A percentile compares a stretch with the other conserved stretches of the same genome.
Conservation (phyloP, 2,329 filamentous ascomycete species). For the Microcera coccophila region DNA sequence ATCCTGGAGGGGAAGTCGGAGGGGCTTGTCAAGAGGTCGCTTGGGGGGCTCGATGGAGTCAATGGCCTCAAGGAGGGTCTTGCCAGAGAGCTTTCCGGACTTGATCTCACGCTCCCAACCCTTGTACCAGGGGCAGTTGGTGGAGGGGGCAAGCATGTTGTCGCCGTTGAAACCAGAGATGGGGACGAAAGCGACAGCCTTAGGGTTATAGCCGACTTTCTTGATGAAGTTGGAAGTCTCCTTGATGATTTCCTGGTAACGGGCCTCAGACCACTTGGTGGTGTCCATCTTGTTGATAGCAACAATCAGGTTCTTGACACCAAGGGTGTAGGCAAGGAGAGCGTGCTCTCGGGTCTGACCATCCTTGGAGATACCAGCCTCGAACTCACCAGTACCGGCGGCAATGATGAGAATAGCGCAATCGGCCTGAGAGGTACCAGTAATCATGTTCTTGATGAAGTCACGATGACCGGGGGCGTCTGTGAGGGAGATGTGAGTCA, state of each 20-base stretch:
- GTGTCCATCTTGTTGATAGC: constrained; percentile 99
- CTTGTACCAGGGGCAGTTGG: constrained; percentile 99
- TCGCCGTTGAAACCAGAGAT: constrained; percentile 99
- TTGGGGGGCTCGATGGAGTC: constrained; percentile 89
- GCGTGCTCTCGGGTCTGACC: constrained; percentile 99
- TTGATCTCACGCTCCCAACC: constrained; percentile 96
- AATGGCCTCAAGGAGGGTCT: constrained; percentile 99
- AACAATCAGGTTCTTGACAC: constrained; percentile 99
- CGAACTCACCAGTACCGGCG: constrained; percentile 99
- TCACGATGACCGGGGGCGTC: constrained; percentile 99
- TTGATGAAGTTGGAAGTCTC: constrained; percentile 99
- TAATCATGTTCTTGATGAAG: constrained; percentile 99
- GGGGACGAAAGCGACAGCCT: constrained; percentile 95
- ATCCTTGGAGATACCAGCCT: constrained; percentile 99
- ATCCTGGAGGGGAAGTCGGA: constrained; percentile 99
- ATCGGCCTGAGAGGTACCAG: constrained; percentile 99
- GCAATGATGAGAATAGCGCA: constrained; percentile 99
- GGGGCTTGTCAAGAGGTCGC: constrained; percentile 97
- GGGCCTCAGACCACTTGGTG: constrained; percentile 93
- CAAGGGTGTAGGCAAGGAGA: constrained; percentile 98
- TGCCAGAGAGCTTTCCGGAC: constrained; percentile 84
- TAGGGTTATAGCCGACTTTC: constrained; percentile 99
- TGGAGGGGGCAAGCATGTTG: constrained; percentile 92
- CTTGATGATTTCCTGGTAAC: constrained; percentile 99
- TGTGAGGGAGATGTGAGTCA: constrained; percentile 37